phyloP scores from a whole-genome alignment of 805 yeast genomes.

The Millerozyma acaciae region DNA sequence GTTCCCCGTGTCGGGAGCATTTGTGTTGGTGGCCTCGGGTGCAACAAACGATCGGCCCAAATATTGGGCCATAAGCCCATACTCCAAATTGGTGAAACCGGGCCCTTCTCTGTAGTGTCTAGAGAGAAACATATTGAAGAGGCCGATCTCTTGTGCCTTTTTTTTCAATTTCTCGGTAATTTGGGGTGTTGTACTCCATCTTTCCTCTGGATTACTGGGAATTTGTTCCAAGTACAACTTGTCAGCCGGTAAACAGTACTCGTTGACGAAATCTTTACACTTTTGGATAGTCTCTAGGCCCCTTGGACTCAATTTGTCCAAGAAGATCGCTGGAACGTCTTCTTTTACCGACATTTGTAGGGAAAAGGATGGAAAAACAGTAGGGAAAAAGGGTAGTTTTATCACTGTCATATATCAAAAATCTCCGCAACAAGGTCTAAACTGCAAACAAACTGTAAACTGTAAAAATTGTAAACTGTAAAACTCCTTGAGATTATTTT shows the following conservation, averaged over 20 bases:
- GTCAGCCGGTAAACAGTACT: slow-evolving; percentile 57
- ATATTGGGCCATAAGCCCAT: slow-evolving; percentile 62
- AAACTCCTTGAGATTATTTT: no score
- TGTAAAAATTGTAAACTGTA: slow-evolving; percentile 4
- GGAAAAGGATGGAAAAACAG: no score
- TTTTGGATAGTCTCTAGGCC: slow-evolving; percentile 38
- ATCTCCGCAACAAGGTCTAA: no score
- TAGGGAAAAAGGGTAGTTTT: no score
- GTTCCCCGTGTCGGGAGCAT: slow-evolving; percentile 66
- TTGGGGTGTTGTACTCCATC: slow-evolving; percentile 49
- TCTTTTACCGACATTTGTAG: slow-evolving; percentile 15
- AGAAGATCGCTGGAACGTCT: slow-evolving; percentile 40
- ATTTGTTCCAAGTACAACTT: slow-evolving; percentile 40
- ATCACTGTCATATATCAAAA: no score
- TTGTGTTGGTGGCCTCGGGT: slow-evolving; percentile 57
- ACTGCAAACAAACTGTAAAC: background rate
- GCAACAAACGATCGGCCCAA: slow-evolving; percentile 53
- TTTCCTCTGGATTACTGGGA: slow-evolving; percentile 30
- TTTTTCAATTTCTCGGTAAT: slow-evolving; percentile 48
- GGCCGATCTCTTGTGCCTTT: slow-evolving; percentile 49
- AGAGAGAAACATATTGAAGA: slow-evolving; percentile 60
- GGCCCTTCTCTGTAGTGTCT: slow-evolving; percentile 49
- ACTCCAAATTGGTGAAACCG: slow-evolving; percentile 58
- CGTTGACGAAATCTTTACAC: slow-evolving; percentile 48
- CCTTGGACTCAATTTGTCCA: slow-evolving; percentile 30